Evolutionary conservation across 352 stramenopile genomes (phyloP).

Genomic region (Phytophthora tubulina): DNA sequence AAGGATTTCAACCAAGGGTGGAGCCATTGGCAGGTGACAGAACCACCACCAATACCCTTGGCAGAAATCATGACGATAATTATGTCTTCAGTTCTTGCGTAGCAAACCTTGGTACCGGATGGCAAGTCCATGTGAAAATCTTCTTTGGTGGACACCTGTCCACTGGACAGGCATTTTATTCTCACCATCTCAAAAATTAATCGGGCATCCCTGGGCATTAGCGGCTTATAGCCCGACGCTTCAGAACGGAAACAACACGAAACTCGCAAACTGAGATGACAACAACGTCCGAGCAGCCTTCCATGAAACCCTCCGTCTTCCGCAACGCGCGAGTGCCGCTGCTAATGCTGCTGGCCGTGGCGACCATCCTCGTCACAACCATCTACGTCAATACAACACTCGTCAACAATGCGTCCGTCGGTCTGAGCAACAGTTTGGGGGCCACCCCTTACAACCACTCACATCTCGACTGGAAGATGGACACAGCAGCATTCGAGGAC

Average conservation of each 20-base stretch:
- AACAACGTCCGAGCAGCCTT: neutral
- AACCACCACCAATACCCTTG: too few relatives aligned
- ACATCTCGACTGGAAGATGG: conserved; percentile 29
- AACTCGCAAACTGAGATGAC: neutral
- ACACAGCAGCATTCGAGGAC: conserved; percentile 28
- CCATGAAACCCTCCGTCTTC: conserved; percentile 6
- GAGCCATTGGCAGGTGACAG: too few relatives aligned
- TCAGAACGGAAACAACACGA: neutral
- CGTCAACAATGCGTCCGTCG: conserved; percentile 19
- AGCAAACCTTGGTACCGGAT: neutral
- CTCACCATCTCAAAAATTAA: neutral
- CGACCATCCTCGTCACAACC: conserved; percentile 20
- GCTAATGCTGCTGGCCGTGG: conserved; percentile 5
- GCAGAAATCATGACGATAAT: too few relatives aligned
- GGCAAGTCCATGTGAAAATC: neutral
- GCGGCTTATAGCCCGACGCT: neutral
- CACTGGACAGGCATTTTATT: neutral
- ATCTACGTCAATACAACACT: conserved; percentile 39
- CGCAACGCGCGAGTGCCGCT: neutral
- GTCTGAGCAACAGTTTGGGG: conserved; percentile 29
- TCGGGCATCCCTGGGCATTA: neutral
- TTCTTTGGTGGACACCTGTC: neutral
- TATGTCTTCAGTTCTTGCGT: too few relatives aligned
- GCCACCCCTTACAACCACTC: conserved; percentile 17
- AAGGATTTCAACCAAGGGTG: too few relatives aligned